These are phyloP conservation scores for Phytophthora constricta DNA, from an alignment of 352 stramenopile species.

Conservation along the genomic window DNA sequence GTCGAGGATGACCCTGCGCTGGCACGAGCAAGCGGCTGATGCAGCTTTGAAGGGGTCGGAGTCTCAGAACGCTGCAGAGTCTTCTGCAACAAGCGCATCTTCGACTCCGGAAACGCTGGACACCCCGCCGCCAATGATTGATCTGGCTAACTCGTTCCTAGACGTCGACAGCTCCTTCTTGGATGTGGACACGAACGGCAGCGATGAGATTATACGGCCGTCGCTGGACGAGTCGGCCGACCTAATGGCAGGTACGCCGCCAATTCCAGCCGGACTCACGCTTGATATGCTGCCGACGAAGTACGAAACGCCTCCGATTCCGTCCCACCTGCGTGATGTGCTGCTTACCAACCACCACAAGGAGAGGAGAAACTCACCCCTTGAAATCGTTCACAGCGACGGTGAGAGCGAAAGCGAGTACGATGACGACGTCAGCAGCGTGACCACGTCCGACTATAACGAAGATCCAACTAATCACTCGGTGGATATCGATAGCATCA, in stretches of 20 bases:
- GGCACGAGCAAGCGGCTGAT: constrained; percentile 29
- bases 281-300: constrained; percentile 56
- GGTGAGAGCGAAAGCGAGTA: constrained; percentile 36
- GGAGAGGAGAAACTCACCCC: constrained; percentile 13
- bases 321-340: constrained; percentile 36
- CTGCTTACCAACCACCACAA: constrained; percentile 34
- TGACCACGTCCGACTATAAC: constrained; percentile 42
- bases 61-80: constrained; percentile 3
- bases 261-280: constrained; percentile 54
- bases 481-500: constrained; percentile 50
- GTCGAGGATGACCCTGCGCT: constrained; percentile 57
- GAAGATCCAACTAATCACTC: constrained; percentile 34
- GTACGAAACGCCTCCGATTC: constrained; percentile 47
- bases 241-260: constrained; percentile 50
- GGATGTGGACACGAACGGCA: constrained; percentile 55
- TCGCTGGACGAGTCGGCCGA: constrained; percentile 48
- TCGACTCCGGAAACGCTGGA: constrained; percentile 34
- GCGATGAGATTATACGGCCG: constrained; percentile 47
- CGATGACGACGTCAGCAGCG: constrained; percentile 44
- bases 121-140: constrained; percentile 38
- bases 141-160: constrained; percentile 58
- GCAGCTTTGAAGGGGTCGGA: constrained; percentile 10
- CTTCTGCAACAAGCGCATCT: constrained; percentile 33
- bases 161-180: constrained; percentile 60
- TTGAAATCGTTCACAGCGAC: constrained; percentile 22